These are phyloP conservation scores for Moesziomyces antarcticus DNA, from an alignment of 1,284 basidiomycete genomes.

Conservation along the genomic window DNA sequence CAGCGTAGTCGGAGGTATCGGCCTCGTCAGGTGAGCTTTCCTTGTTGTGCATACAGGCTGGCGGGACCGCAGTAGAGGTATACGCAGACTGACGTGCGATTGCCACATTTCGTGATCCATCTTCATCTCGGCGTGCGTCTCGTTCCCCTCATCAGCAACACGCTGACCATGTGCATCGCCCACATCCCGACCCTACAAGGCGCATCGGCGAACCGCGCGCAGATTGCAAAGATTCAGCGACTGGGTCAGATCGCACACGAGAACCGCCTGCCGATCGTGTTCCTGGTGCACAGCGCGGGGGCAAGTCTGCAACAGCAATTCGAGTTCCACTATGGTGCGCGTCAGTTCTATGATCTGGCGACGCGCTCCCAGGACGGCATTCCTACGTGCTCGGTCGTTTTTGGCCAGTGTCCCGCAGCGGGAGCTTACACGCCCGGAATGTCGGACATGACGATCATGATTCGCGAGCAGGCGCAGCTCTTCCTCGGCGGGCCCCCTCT, in stretches of 20 bases:
- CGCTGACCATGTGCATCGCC: conserved; percentile 6
- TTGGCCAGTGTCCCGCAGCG: conserved; percentile 7
- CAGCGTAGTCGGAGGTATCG: conserved; percentile 5
- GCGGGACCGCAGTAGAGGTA: no score
- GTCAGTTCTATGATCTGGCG: conserved; percentile 3
- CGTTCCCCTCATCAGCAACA: background rate
- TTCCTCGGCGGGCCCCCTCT: conserved; percentile 3
- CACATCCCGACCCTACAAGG: conserved; percentile 8
- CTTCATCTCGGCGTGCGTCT: background rate
- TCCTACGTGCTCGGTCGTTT: conserved; percentile 2
- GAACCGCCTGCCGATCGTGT: conserved; percentile 3
- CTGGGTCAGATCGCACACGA: conserved; percentile 6
- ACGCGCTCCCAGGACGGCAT: conserved; percentile 5
- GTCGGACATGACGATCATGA: conserved; percentile 10
- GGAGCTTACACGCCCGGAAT: conserved; percentile 4
- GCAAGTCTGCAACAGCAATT: conserved; percentile 5
- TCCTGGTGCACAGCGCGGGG: conserved; percentile 4
- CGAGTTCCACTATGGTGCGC: conserved; percentile 6
- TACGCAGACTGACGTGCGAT: no score
- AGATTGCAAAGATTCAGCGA: conserved; percentile 6
- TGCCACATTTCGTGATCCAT: no score
- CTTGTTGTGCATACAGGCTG: no score
- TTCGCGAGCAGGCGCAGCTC: conserved; percentile 4
- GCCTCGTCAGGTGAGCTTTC: conserved; percentile 1
- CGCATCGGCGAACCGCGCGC: conserved; percentile 3